phyloP scores from a whole-genome alignment of 176 grass and related monocot species.

The Triticum turgidum region DNA sequence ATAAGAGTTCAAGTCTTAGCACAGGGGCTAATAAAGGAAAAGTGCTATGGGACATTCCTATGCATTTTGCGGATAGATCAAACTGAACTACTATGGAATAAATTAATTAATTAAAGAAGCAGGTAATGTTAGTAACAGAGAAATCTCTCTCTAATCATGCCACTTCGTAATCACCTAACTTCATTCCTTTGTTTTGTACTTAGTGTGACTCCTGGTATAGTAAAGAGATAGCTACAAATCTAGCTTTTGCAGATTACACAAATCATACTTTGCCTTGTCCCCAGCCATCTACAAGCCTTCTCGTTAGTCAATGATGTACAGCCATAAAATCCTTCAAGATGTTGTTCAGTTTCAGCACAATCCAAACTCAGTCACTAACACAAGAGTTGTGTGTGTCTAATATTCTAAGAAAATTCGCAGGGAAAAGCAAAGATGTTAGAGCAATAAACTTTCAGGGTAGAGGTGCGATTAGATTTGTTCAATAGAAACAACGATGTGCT shows the following conservation, averaged over 20 bases:
- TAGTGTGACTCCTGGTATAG: conserved; percentile 1
- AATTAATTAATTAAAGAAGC: conserved; percentile 18
- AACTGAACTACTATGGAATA: not conserved
- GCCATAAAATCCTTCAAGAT: conserved; percentile 31
- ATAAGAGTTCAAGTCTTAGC: conserved; percentile 38
- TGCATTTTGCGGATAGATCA: conserved; percentile 25
- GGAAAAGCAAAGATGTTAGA: conserved; percentile 4
- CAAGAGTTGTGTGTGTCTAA: not conserved
- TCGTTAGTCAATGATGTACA: conserved; percentile 19
- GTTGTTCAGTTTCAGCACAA: conserved; percentile 21
- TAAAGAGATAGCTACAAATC: conserved; percentile 14
- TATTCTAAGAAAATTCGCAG: conserved; percentile 19
- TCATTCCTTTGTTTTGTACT: conserved; percentile 1
- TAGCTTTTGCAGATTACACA: conserved; percentile 26
- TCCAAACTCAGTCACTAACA: not conserved
- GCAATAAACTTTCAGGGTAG: conserved; percentile 15
- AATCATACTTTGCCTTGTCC: conserved; percentile 7
- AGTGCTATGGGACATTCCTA: conserved; percentile 28
- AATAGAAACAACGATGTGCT: conserved; percentile 19
- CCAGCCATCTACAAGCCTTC: conserved; percentile 22
- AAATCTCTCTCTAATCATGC: not conserved
- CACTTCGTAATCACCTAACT: not conserved
- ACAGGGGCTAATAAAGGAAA: conserved; percentile 33
- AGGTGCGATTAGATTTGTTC: conserved; percentile 11
- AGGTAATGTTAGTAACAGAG: conserved; percentile 6